Evolutionary conservation across 2,329 filamentous ascomycete genomes (phyloP).

Genomic region (Ophiostoma pallidulum): DNA sequence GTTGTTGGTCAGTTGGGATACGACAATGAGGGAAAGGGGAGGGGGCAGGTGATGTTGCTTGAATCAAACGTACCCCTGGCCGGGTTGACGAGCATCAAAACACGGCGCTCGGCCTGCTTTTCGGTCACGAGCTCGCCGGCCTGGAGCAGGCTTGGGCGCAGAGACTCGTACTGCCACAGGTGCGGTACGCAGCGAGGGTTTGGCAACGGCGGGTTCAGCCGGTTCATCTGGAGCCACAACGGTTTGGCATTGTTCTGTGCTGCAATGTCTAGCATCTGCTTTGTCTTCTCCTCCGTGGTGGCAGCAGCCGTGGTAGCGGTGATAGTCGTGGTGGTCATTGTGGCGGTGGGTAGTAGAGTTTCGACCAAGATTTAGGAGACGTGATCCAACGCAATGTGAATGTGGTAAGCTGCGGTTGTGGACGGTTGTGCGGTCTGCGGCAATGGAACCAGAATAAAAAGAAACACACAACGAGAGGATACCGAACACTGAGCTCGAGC

Average conservation of each 20-base stretch:
- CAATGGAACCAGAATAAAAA: no score
- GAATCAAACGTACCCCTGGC: background rate
- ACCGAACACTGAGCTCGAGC: background rate
- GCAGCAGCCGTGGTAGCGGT: background rate
- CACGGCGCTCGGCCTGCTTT: constrained; percentile 28
- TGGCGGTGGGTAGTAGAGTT: background rate
- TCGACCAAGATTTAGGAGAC: no score
- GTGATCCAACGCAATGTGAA: no score
- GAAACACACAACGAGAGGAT: background rate
- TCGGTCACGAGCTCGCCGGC: constrained; percentile 26
- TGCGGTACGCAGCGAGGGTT: constrained; percentile 30
- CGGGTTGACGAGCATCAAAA: constrained; percentile 30
- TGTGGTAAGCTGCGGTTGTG: no score
- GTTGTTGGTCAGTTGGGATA: no score
- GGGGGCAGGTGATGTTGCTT: no score
- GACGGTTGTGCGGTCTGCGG: constrained; percentile 37
- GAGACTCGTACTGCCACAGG: constrained; percentile 25
- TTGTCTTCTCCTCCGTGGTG: background rate
- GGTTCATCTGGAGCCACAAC: background rate
- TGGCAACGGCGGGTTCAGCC: constrained; percentile 28
- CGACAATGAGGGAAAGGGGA: no score
- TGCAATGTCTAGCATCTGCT: background rate
- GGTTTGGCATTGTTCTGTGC: background rate
- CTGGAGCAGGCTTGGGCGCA: constrained; percentile 25
- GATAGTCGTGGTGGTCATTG: background rate